These are phyloP conservation scores for Rasamsonia emersonii DNA, from an alignment of 2,329 filamentous ascomycete genomes.

Conservation along the genomic window DNA sequence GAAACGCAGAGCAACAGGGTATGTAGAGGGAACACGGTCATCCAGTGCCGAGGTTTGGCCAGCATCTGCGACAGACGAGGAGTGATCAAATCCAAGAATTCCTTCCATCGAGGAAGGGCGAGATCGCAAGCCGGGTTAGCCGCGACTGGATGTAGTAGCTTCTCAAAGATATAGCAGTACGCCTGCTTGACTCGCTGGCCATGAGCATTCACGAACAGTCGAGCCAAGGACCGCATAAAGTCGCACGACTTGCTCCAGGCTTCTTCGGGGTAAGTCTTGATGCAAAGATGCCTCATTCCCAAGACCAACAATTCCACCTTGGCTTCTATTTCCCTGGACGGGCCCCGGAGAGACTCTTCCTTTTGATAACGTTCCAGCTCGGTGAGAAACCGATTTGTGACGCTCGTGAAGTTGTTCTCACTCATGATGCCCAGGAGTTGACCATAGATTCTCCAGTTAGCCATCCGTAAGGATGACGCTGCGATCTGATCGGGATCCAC, in stretches of 20 bases:
- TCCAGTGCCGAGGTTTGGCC: conserved; percentile 87
- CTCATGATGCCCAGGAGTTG: conserved; percentile 95
- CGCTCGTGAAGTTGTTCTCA: conserved; percentile 76
- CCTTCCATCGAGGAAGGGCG: conserved; percentile 73
- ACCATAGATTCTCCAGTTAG: conserved; percentile 93
- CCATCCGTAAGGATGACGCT: conserved; percentile 68
- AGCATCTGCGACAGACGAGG: conserved; percentile 76
- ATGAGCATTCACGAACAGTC: conserved; percentile 74
- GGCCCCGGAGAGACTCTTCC: conserved; percentile 49
- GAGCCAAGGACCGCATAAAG: conserved; percentile 73
- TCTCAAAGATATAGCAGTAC: conserved; percentile 86
- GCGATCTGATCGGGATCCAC: conserved; percentile 70
- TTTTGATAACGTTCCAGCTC: conserved; percentile 73
- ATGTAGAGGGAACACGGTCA: conserved; percentile 77
- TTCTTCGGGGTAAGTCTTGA: conserved; percentile 64
- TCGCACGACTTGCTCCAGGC: conserved; percentile 82
- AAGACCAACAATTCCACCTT: conserved; percentile 80
- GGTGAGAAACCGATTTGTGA: conserved; percentile 70
- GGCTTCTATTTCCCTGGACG: conserved; percentile 58
- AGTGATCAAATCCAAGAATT: conserved; percentile 71
- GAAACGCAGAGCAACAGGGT: conserved; percentile 83
- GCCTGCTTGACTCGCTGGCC: conserved; percentile 86
- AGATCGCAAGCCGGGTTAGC: conserved; percentile 71
- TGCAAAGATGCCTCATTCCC: conserved; percentile 81
- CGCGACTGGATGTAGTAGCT: conserved; percentile 77